phyloP scores from a whole-genome alignment of 257 asterid genomes.

The Solanum sejunctum region DNA sequence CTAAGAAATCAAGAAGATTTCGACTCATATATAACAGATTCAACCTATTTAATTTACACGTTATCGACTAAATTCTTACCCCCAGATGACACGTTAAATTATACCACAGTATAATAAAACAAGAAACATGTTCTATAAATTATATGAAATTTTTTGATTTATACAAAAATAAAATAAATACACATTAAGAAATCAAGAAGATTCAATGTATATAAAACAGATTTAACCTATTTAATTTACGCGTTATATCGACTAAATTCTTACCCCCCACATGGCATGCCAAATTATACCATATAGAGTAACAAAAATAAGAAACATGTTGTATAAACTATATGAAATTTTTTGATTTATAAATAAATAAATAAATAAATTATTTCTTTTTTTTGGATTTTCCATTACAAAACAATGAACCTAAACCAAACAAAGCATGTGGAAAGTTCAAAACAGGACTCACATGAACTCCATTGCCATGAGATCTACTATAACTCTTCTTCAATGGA shows the following conservation, averaged over 20 bases:
- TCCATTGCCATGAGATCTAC: conserved; percentile 43
- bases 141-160: too few relatives aligned
- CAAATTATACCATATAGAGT: background rate
- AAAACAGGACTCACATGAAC: conserved; percentile 57
- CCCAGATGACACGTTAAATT: too few relatives aligned
- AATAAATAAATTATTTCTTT: conserved; percentile 43
- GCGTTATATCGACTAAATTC: background rate
- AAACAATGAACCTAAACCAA: conserved; percentile 61
- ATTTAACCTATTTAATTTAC: background rate
- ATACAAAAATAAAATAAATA: background rate
- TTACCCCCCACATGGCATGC: background rate
- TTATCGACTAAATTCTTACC: too few relatives aligned
- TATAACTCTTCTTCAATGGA: conserved; percentile 36
- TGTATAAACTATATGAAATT: background rate
- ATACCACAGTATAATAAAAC: too few relatives aligned
- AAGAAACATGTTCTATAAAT: too few relatives aligned
- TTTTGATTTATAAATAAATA: conserved; percentile 5
- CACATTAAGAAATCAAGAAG: background rate
- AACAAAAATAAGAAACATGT: background rate
- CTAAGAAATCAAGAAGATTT: background rate
- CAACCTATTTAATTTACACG: too few relatives aligned
- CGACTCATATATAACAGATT: background rate
- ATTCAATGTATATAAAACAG: background rate
- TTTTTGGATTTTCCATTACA: conserved; percentile 58
- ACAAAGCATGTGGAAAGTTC: conserved; percentile 55